A percentile compares a stretch with the other conserved stretches of the same genome.
Evolutionary conservation across 768 basidiomycete species (phyloP).

Genomic region (Clavulina sp.): DNA sequence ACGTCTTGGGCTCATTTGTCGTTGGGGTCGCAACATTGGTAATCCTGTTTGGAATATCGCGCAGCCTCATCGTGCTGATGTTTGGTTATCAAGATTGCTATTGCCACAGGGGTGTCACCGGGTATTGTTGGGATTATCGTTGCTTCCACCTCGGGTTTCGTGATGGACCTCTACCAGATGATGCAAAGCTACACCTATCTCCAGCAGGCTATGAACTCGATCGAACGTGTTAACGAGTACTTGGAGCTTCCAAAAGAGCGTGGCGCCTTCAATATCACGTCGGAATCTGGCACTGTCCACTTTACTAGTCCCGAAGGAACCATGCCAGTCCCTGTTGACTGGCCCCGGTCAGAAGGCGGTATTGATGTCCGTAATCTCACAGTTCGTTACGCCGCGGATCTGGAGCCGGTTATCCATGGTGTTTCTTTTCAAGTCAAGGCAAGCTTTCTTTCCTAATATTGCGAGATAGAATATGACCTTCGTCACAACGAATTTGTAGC

Average conservation of each 20-base stretch:
- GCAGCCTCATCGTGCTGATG: conserved; percentile 21
- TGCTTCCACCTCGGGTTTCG: conserved; percentile 44
- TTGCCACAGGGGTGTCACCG: background rate
- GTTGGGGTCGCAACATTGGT: conserved; percentile 64
- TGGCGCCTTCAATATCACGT: conserved; percentile 50
- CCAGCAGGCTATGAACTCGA: conserved; percentile 30
- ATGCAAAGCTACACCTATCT: background rate
- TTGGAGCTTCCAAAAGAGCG: conserved; percentile 80
- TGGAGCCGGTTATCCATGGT: conserved; percentile 20
- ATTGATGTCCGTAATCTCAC: conserved; percentile 18
- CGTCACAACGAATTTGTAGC: conserved; percentile 30
- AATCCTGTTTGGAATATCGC: background rate
- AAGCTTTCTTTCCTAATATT: too few relatives aligned
- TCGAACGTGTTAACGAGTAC: conserved; percentile 85
- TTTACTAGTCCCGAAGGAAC: conserved; percentile 20
- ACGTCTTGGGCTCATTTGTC: conserved; percentile 52
- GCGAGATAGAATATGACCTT: too few relatives aligned
- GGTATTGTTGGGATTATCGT: conserved; percentile 38
- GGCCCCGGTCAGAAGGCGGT: conserved; percentile 51
- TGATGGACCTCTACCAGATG: conserved; percentile 13
- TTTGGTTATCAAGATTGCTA: background rate
- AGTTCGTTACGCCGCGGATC: conserved; percentile 15
- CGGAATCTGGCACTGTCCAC: too few relatives aligned
- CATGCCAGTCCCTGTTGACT: conserved; percentile 59
- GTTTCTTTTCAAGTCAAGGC: conserved; percentile 18